Base-by-base conservation (phyloP, 1,284 basidiomycete genomes). In the Cutaneotrichosporon arboriforme region DNA sequence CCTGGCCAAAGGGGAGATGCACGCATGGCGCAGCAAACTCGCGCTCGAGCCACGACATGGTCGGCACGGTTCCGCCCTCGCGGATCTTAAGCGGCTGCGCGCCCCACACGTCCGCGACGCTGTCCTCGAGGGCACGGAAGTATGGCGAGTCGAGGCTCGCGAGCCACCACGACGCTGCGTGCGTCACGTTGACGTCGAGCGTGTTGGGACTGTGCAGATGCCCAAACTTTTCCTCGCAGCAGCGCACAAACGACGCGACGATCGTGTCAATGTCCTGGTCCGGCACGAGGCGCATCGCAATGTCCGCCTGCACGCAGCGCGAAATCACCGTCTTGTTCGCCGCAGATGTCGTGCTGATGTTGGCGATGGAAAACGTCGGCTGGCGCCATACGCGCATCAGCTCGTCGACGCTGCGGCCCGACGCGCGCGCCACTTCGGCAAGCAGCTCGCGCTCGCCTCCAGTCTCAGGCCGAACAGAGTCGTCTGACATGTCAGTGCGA, bases 141-240 rank as follows among this genome's bases (percentile, higher is more conserved):
- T 88, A 94, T 2, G 81, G 79, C 55, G 85, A 85, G 47, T 89
- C 82, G 23, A 91, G 80, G 45, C 87, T 83, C 0, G 92, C 91
- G 1, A 97, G 79, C 94, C 94, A 98, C 92, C 93, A 98, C 65
- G 92, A 87, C 0, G 91, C 92, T 1, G 83, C 85, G 59, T 91
- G 88, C 43, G 88, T 84, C 46, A 97, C 83, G 23, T 77, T 79
- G 46, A 93, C 87, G 55, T 84, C 77, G n/a, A 92, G 76, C 35
- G 73, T 73, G 69, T 94, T 94, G 1, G 84, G 81, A 1, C 86
- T 87, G 21, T 78, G 68, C 9, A 92, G 76, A 4, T 61, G 68
- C 17, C 76, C 67, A 69, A 96, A 97, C 1, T 82, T 81, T 0
- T 67, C 62, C 17, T 78, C 63, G 4, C 97, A 77, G 67, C 86